These are phyloP conservation scores for Coprinopsis cinerea DNA, from an alignment of 768 basidiomycete species.

Conservation along the genomic window DNA sequence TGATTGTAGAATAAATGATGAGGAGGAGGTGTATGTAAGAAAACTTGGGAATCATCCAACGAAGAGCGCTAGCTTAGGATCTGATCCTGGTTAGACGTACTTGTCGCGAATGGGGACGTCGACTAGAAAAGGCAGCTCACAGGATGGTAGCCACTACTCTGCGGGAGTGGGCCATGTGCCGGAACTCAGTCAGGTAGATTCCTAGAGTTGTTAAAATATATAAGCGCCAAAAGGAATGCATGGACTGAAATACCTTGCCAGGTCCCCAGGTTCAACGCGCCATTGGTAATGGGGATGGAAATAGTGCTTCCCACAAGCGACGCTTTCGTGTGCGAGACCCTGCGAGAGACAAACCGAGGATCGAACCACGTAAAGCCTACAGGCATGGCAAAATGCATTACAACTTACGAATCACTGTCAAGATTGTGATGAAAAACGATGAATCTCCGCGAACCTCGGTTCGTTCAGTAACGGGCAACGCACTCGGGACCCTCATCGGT, in stretches of 20 bases:
- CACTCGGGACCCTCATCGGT: constrained; percentile 92
- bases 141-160: constrained; percentile 77
- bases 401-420: constrained; percentile 67
- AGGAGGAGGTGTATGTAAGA: too few species aligned
- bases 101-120: constrained; percentile 1
- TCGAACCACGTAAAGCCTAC: constrained; percentile 2
- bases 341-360: constrained; percentile 23
- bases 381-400: not conserved
- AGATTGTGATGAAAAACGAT: constrained; percentile 1
- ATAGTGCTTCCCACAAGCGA: constrained; percentile 80
- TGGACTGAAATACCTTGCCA: constrained; percentile 68
- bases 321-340: constrained; percentile 88
- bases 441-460: constrained; percentile 3
- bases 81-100: not conserved
- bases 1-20: too few species aligned
- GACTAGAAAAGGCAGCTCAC: constrained; percentile 35
- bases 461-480: constrained; percentile 22
- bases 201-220: constrained; percentile 31
- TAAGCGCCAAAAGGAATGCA: not conserved
- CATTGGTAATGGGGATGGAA: constrained; percentile 78
- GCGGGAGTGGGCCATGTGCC: constrained; percentile 59
- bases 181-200: constrained; percentile 85
- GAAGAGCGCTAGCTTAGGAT: not conserved
- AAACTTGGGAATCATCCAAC: too few species aligned
- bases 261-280: constrained; percentile 74